Conservation (phyloP, 2,329 filamentous ascomycete genomes). For the Pseudocercospora musae region DNA sequence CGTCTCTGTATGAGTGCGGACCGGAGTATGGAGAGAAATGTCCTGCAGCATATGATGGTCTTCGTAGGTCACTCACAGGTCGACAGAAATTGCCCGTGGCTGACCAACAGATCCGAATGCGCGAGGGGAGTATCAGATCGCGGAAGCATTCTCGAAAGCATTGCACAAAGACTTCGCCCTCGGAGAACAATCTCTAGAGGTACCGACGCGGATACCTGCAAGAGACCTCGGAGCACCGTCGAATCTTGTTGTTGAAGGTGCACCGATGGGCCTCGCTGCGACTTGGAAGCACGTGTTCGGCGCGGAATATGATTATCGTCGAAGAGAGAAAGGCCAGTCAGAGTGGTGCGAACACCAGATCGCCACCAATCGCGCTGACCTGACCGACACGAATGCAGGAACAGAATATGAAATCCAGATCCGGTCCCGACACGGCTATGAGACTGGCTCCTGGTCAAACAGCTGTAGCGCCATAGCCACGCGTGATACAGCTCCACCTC, state of each 20-base stretch:
- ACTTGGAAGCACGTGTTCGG: slow-evolving; percentile 22
- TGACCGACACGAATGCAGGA: slow-evolving; percentile 4
- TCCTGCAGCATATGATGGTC: slow-evolving; percentile 13
- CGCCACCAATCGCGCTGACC: slow-evolving; percentile 10
- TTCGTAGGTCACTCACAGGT: slow-evolving; percentile 11
- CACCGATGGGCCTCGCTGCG: slow-evolving; percentile 15
- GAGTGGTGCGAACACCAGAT: slow-evolving; percentile 3
- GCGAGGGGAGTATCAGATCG: slow-evolving; percentile 44
- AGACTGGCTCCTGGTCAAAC: slow-evolving; percentile 15
- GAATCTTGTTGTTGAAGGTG: background rate
- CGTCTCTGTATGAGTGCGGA: slow-evolving; percentile 23
- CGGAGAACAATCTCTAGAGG: slow-evolving; percentile 1
- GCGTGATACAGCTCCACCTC: slow-evolving; percentile 8
- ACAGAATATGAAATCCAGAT: slow-evolving; percentile 17
- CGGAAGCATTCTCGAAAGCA: slow-evolving; percentile 38
- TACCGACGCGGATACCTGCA: slow-evolving; percentile 8
- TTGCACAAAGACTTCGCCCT: slow-evolving; percentile 10
- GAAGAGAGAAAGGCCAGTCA: slow-evolving; percentile 1
- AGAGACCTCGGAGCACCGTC: slow-evolving; percentile 10
- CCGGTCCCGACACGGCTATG: slow-evolving; percentile 12
- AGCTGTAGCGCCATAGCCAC: slow-evolving; percentile 5
- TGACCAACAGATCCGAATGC: slow-evolving; percentile 40
- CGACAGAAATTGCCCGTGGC: slow-evolving; percentile 37
- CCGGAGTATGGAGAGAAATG: slow-evolving; percentile 10
- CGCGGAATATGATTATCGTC: slow-evolving; percentile 16